Evolutionary conservation across 2,329 filamentous ascomycete species (phyloP), one percentile per base, ranked within the genome.

Genomic region (Aspergillus sp.): DNA sequence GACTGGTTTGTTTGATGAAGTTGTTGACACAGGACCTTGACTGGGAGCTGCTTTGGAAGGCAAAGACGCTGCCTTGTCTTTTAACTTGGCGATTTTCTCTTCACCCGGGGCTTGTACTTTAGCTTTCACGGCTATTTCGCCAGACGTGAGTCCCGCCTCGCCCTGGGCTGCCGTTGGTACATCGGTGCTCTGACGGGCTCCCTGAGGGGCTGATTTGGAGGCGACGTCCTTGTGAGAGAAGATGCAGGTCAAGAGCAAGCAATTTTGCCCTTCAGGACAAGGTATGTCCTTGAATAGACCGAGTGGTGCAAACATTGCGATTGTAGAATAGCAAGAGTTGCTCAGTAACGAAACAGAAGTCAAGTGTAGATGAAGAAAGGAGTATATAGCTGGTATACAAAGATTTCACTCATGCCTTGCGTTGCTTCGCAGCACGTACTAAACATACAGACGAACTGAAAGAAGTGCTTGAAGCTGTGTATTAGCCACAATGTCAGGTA

Each of bases 211-310:
- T 44, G 56, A 13, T 8, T 44, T 44, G 44, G 48, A 5, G 8
- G 54, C 21, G 13, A 57, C 7, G 13, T 68, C 57, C 57, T 80
- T 71, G 72, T 88, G 86, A 11, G 75, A 78, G 73, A 88, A 89
- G 19, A 88, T 81, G 74, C 86, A 89, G 63, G 81, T 80, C 13
- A 82, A 75, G 11, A 88, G 74, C 30, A 72, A 68, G 72, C 86
- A 88, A 60, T 73, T 63, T 27, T 73, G 67, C 13, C 78, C 79
- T 62, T 80, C 76, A 8, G 86, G 86, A 70, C 86, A 88, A 27
- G 76, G 66, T 44, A 84, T 73, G 44, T 75, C 73, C 60, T 80
- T 82, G 74, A 86, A 85, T 7, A 84, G 72, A n/a, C 82, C 83
- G 11, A 82, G 77, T n/a, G 82, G 76, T 25, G 80, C 71, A 70